Evolutionary conservation across 1,139 yeast species (phyloP), one percentile per base, ranked within the genome.

Genomic region (Magnusiomyces fungicola): DNA sequence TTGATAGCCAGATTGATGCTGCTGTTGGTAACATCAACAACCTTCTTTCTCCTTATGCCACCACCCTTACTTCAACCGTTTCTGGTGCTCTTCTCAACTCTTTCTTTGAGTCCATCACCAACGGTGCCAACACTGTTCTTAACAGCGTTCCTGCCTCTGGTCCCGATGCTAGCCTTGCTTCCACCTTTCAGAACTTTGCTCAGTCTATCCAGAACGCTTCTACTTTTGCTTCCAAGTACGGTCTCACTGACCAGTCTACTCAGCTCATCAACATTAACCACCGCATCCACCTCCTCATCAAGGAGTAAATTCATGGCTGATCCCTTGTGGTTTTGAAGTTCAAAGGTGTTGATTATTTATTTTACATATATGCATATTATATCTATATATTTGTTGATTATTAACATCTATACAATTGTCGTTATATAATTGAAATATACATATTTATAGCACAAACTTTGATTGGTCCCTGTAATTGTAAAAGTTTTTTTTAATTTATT

Each of bases 1-100:
- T 64, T 25, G 68, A 65, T 52, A 61, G 65, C 18, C 69, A 66
- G 53, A 58, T 65, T 48, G 69, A 66, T 49, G 61, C 60, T 48
- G 43, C 58, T 5, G 56, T 65, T 42, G 65, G 61, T 3, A 48
- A 56, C 22, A 50, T 61, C 39, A 54, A 59, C 23, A 53, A 59
- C 27, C 57, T 57, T 5, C 51, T 60, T 14, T 52, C 60, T 23
- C 61, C 62, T n/a, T 33, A 57, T 21, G 60, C 65, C 7, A 51
- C 57, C 16, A 65, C 66, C 21, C 34, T 56, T 29, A 56, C 65
- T 21, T 50, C 51, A 36, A 58, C 54, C 4, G 53, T 61, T 36
- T 61, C 59, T n/a, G 50, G 55, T 41, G 54, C 58, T 33, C 52
- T 63, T 30, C 58, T 64, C 3, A 56, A 56, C 4, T 66, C 68